Evolutionary conservation across 2,329 filamentous ascomycete species (phyloP).

Genomic region (Albophoma yamanashiensis): DNA sequence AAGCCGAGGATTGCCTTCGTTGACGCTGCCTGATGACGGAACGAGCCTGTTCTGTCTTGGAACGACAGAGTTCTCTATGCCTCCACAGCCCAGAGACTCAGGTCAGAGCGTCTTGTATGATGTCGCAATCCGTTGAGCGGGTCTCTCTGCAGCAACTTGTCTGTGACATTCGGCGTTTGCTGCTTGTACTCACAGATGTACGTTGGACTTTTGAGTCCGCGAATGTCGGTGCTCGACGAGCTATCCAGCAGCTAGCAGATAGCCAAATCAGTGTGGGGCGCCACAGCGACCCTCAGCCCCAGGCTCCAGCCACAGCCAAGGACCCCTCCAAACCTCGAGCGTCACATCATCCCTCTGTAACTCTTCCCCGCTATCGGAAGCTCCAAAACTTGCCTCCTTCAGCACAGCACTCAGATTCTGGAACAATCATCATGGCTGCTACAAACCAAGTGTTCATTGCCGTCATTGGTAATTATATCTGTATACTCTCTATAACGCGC

Average conservation of each 20-base stretch:
- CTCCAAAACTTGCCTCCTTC: slow-evolving; percentile 14
- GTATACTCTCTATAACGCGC: too few relatives aligned
- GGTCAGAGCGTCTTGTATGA: not conserved
- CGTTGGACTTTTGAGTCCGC: not conserved
- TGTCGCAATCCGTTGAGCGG: not conserved
- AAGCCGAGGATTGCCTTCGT: not conserved
- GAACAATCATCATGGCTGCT: slow-evolving; percentile 25
- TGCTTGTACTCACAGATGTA: not conserved
- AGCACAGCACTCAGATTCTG: slow-evolving; percentile 7
- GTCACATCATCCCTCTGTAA: not conserved
- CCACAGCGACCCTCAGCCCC: slow-evolving; percentile 1
- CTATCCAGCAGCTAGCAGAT: not conserved
- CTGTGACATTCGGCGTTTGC: not conserved
- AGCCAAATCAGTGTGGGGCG: not conserved
- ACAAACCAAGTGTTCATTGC: slow-evolving; percentile 40
- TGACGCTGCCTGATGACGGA: not conserved
- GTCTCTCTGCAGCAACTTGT: not conserved
- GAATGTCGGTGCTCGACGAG: not conserved
- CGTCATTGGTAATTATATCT: slow-evolving; percentile 33
- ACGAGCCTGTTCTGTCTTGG: not conserved
- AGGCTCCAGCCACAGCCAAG: slow-evolving; percentile 3
- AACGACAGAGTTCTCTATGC: not conserved
- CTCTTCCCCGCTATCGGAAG: slow-evolving; percentile 24
- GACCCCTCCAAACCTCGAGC: not conserved
- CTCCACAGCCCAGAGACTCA: not conserved